Evolutionary conservation across 257 asterid genomes (phyloP).

Genomic region (Perilla frutescens): DNA sequence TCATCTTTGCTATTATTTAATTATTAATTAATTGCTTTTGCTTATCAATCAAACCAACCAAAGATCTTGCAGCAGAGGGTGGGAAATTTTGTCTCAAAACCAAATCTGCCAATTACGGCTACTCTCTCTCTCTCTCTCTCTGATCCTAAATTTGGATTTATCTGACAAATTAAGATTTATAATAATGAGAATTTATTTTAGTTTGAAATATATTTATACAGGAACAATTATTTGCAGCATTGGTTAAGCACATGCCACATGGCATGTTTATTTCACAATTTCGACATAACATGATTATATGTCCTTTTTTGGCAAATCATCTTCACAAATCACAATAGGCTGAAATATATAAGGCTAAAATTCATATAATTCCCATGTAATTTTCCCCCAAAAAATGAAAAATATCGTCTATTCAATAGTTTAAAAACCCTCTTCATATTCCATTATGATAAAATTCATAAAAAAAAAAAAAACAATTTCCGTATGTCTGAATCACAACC

Average conservation of each 20-base stretch:
- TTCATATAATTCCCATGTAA: no score
- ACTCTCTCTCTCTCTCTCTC: neutral
- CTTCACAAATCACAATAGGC: neutral
- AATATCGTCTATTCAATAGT: no score
- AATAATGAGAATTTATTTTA: neutral
- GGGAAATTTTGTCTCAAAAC: constrained; percentile 3
- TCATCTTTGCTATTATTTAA: neutral
- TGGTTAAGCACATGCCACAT: neutral
- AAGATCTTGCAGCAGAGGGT: constrained; percentile 9
- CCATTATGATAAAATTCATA: no score
- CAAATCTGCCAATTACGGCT: neutral
- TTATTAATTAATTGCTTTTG: neutral
- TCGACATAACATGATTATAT: neutral
- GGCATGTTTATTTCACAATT: constrained; percentile 1
- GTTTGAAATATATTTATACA: neutral
- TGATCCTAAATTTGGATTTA: neutral
- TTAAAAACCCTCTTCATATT: no score
- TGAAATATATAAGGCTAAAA: neutral
- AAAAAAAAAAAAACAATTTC: no score
- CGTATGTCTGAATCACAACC: no score
- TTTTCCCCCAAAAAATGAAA: no score
- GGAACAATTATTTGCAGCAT: no score
- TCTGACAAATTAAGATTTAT: neutral
- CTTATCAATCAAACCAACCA: neutral
- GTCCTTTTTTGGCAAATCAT: neutral